Base-by-base conservation (phyloP, 257 asterid genomes). In the Primulina huaijiensis region DNA sequence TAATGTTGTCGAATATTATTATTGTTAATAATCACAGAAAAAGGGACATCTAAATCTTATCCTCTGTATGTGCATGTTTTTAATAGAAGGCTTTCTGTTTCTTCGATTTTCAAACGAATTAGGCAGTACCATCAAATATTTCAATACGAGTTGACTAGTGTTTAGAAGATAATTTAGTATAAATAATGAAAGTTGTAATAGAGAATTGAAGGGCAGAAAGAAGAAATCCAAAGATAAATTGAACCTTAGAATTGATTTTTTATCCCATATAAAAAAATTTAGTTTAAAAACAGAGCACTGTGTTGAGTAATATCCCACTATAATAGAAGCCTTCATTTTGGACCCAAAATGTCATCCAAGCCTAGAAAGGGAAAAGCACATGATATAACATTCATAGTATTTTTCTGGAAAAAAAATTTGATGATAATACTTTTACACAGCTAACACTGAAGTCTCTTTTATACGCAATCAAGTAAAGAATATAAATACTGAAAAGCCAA, bases 321-420 rank as follows among this genome's bases (percentile, higher is more conserved):
- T 43, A 3, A 50, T 16, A 16, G 2, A 50, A 50, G 57, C 57
- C 57, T 50, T 50, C 21, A 50, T 50, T 50, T 50, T 50, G 57
- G 57, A 16, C 21, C 57, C 21, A 50, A 50, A 12, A 12, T 46
- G 19, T 70, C 37, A 74, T 58, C 70, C 66, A 74, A 77, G 62
- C 65, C 70, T 70, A 71, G 40, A 74, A 73, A 73, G 79, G 37
- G 29, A 4, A 55, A 68, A 23, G 27, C 74, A 77, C 62, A 65
- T 64, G 66, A 23, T 56, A n/a, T 70, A 74, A 76, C 62, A 61
- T 43, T 9, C 76, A 64, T 79, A 56, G 60, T 62, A 20, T 62
- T 46, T 34, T 33, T 60, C 70, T 60, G 31, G 31, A 64, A n/a
- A 27, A 58, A 40, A 25, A 25, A 7, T 8, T 14, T 8, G 4